Evolutionary conservation across 2,329 filamentous ascomycete species (phyloP), one percentile per base, ranked within the genome.

Genomic region (Penicillium sp.): DNA sequence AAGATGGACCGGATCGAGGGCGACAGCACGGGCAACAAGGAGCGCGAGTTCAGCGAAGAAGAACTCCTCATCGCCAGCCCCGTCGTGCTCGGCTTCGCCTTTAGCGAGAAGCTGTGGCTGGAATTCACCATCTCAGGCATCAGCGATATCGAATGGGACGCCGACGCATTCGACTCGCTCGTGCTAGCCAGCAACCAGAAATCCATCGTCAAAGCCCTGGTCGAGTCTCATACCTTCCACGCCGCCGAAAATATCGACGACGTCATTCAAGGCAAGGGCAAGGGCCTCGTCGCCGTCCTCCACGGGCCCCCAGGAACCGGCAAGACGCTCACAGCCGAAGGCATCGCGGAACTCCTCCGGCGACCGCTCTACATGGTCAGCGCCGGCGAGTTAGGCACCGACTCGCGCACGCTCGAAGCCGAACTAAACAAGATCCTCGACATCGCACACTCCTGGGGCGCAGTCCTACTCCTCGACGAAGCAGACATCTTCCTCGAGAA

Each of bases 51-150:
- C 72, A 90, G 84, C 0, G 90, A 95, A 51, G 91, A 96, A 62
- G 90, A 96, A 66, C 88, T 95, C 25, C 80, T 96, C 5, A 88
- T 96, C 51, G 88, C 92, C 1, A 94, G 90, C 1, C 90, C 92
- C 0, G 88, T 96, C 0, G 90, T 96, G 0, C 83, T 96, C 1
- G 93, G 92, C 0, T 96, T 96, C 68, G 86, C 91, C 0, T 96
- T 96, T 73, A 87, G 86, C 0, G 91, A 96, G 76, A 96, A 96
- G 77, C 81, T 91, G 10, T 97, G 92, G 93, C 84, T 96, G 0
- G 91, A 96, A 73, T 92, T 96, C 68, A 88, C 87, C 0, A 88
- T 97, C 20, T 90, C 89, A 0, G 88, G 88, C 0, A 84, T 96
- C 62, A 84, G 86, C 47, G 90, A 96, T 4, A 94, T 96, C 62